Evolutionary conservation across 2,329 filamentous ascomycete genomes (phyloP).

Genomic region (Phyllosticta citriasiana): DNA sequence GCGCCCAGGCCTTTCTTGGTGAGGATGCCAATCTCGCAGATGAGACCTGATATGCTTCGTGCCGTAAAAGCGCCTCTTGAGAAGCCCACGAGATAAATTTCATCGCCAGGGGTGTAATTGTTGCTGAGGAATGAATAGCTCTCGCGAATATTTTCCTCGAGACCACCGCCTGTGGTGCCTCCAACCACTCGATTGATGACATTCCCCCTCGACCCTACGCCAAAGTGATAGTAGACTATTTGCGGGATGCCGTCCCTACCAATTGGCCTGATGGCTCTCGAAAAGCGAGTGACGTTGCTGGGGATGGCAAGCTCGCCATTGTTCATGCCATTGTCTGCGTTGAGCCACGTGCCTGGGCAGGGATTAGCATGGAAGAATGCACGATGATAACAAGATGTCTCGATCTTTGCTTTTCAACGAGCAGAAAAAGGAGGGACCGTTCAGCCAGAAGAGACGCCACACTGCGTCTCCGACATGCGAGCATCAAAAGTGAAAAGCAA

Average conservation of each 20-base stretch:
- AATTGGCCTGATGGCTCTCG: slow-evolving; percentile 24
- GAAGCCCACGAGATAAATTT: slow-evolving; percentile 45
- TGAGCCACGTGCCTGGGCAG: slow-evolving; percentile 35
- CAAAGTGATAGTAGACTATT: slow-evolving; percentile 33
- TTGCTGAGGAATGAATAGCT: slow-evolving; percentile 53
- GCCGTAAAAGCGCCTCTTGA: slow-evolving; percentile 49
- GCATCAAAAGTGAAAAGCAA: neutral
- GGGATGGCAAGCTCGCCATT: slow-evolving; percentile 27
- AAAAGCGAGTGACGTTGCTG: slow-evolving; percentile 32
- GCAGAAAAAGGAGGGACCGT: neutral
- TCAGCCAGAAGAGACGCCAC: neutral
- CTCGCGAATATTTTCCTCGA: slow-evolving; percentile 45
- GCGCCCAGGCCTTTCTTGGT: slow-evolving; percentile 13
- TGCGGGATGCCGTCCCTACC: slow-evolving; percentile 23
- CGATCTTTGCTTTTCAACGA: too few species aligned
- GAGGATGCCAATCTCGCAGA: slow-evolving; percentile 15
- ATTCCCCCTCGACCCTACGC: slow-evolving; percentile 24
- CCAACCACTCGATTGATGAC: slow-evolving; percentile 11
- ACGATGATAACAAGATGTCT: neutral
- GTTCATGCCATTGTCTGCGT: slow-evolving; percentile 37
- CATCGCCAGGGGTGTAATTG: slow-evolving; percentile 48
- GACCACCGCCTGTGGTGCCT: slow-evolving; percentile 17
- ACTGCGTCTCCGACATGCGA: too few species aligned
- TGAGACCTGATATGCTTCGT: slow-evolving; percentile 17
- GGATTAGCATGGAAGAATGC: neutral